phyloP scores from a whole-genome alignment of 768 basidiomycete genomes.

The Trametes elegans region DNA sequence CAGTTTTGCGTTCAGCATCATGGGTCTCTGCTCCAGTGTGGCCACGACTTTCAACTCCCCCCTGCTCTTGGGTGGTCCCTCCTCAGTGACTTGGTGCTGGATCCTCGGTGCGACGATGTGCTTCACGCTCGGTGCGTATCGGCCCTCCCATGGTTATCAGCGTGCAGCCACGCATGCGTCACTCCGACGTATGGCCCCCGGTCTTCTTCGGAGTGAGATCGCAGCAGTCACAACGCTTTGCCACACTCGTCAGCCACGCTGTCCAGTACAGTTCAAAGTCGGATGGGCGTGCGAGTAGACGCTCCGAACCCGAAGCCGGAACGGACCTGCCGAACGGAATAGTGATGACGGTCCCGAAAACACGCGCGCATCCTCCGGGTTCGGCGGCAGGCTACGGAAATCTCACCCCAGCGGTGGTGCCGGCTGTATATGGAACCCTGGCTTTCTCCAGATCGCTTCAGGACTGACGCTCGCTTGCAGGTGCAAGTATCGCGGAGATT shows the following conservation, averaged over 20 bases:
- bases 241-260: neutral
- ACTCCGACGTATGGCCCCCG: neutral
- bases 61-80: conserved; percentile 63
- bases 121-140: conserved; percentile 54
- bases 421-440: neutral
- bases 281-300: neutral
- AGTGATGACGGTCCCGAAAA: neutral
- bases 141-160: neutral
- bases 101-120: conserved; percentile 71
- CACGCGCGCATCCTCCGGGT: neutral
- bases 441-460: neutral
- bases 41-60: conserved; percentile 81
- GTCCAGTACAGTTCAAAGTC: neutral
- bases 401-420: neutral
- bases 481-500: conserved; percentile 72
- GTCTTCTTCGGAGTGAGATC: conserved; percentile 7
- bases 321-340: neutral
- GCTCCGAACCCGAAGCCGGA: too few relatives aligned
- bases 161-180: neutral
- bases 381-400: neutral
- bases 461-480: conserved; percentile 19
- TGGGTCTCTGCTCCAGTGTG: conserved; percentile 77
- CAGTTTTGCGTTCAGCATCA: conserved; percentile 77
- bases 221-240: neutral
- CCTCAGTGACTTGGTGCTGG: conserved; percentile 77